These are phyloP conservation scores for Arthrobotrys iridis DNA, from an alignment of 2,329 filamentous ascomycete genomes.

Conservation along the genomic window DNA sequence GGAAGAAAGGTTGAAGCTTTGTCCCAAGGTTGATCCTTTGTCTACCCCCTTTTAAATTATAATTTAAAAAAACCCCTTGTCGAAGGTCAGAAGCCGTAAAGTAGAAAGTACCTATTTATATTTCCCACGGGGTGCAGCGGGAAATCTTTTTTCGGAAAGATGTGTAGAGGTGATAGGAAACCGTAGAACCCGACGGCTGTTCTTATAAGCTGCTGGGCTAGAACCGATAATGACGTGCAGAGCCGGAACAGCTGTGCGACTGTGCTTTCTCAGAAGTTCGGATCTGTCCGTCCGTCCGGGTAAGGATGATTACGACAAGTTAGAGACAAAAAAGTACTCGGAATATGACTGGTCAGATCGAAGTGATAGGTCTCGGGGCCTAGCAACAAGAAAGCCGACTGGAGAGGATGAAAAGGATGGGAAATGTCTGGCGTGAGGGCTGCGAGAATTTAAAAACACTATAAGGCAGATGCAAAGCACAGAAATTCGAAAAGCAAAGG, in stretches of 20 bases:
- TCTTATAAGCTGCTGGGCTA: slow-evolving; percentile 18
- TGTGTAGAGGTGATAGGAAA: neutral
- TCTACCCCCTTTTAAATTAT: neutral
- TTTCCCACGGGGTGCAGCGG: neutral
- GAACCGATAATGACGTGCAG: slow-evolving; percentile 44
- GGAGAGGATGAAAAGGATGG: slow-evolving; percentile 19
- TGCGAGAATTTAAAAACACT: slow-evolving; percentile 28
- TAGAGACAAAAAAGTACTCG: slow-evolving; percentile 32
- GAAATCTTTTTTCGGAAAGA: slow-evolving; percentile 4
- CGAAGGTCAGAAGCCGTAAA: slow-evolving; percentile 1
- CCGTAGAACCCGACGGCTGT: slow-evolving; percentile 27
- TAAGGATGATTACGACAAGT: slow-evolving; percentile 37
- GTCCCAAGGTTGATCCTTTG: slow-evolving; percentile 9
- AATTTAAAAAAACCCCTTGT: neutral
- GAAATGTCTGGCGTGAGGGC: slow-evolving; percentile 30
- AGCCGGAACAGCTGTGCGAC: slow-evolving; percentile 38
- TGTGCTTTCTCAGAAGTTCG: slow-evolving; percentile 33
- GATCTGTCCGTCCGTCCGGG: slow-evolving; percentile 40
- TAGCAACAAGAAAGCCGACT: slow-evolving; percentile 1
- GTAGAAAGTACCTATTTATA: slow-evolving; percentile 13
- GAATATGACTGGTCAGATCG: slow-evolving; percentile 26
- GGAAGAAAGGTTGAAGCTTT: neutral
- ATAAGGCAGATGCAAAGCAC: slow-evolving; percentile 32
- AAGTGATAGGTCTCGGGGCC: slow-evolving; percentile 7
- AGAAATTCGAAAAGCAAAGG: slow-evolving; percentile 44